phyloP scores from a whole-genome alignment of 2,329 filamentous ascomycete genomes.

The Talaromyces pinophilus region DNA sequence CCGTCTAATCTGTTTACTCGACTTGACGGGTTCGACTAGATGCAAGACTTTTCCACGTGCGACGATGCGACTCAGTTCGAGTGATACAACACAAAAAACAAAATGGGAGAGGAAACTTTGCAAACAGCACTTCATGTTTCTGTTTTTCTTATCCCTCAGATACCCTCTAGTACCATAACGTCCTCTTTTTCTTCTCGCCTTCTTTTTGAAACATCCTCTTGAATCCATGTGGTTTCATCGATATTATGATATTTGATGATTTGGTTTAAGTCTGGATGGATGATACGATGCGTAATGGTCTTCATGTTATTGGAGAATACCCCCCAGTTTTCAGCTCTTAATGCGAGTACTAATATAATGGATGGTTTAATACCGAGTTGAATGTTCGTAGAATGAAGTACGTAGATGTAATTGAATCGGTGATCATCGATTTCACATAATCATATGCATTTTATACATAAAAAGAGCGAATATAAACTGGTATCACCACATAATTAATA shows the following conservation, averaged over 20 bases:
- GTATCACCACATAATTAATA: not conserved
- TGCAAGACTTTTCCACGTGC: not conserved
- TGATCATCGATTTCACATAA: not conserved
- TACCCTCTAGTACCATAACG: not conserved
- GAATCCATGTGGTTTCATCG: slow-evolving; percentile 1
- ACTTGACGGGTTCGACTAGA: not conserved
- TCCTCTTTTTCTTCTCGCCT: not conserved
- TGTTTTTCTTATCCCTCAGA: slow-evolving; percentile 2
- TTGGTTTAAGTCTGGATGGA: not conserved
- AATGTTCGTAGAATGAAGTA: not conserved
- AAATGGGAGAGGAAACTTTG: not conserved
- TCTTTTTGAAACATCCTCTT: not conserved
- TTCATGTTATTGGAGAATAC: not conserved
- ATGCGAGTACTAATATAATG: slow-evolving; percentile 7
- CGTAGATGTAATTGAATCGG: not conserved
- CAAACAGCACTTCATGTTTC: not conserved
- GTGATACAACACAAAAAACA: not conserved
- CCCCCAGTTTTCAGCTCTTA: not conserved
- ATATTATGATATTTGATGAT: slow-evolving; percentile 15
- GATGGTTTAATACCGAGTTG: not conserved
- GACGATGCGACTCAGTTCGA: not conserved
- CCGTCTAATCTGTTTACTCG: slow-evolving; percentile 31
- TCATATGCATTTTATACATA: not conserved
- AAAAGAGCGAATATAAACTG: not conserved
- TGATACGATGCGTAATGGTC: slow-evolving; percentile 3